Conservation (phyloP, 805 yeast genomes). For the Ogataea ganodermae region DNA sequence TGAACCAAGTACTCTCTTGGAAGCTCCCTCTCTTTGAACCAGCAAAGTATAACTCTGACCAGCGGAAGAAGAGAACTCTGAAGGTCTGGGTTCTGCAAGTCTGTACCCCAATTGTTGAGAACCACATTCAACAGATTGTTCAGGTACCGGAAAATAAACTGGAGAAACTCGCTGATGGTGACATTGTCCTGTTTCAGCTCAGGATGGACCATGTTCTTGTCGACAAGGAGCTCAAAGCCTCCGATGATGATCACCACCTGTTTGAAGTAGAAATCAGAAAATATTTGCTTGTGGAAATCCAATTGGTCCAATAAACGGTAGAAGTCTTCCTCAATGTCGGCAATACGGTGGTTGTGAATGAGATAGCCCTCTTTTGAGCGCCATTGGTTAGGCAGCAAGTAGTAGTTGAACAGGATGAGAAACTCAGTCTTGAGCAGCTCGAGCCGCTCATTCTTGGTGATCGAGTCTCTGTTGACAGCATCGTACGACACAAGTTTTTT, state of each 20-base stretch:
- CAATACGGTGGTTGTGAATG: slow-evolving; percentile 34
- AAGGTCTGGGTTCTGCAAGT: slow-evolving; percentile 21
- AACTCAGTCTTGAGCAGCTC: slow-evolving; percentile 36
- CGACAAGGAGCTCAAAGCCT: slow-evolving; percentile 38
- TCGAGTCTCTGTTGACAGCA: slow-evolving; percentile 25
- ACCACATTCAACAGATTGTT: slow-evolving; percentile 34
- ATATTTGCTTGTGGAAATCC: slow-evolving; percentile 37
- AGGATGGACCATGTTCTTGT: slow-evolving; percentile 25
- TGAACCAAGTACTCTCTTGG: slow-evolving; percentile 36
- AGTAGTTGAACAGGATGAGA: slow-evolving; percentile 36
- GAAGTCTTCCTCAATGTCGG: slow-evolving; percentile 36
- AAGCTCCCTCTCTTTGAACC: slow-evolving; percentile 55
- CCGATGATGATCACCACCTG: slow-evolving; percentile 41
- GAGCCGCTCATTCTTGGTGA: slow-evolving; percentile 38
- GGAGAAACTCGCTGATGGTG: slow-evolving; percentile 36
- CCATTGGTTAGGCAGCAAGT: slow-evolving; percentile 46
- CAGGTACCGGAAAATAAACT: slow-evolving; percentile 44
- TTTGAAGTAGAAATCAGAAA: slow-evolving; percentile 38
- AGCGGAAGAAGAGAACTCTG: slow-evolving; percentile 37
- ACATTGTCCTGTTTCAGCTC: slow-evolving; percentile 27
- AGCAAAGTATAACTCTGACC: slow-evolving; percentile 53
- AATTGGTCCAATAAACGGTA: slow-evolving; percentile 28
- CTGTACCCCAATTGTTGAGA: slow-evolving; percentile 26
- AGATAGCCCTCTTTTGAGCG: slow-evolving; percentile 30
- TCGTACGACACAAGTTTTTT: slow-evolving; percentile 31